A percentile compares a stretch with the other conserved stretches of the same genome.
Evolutionary conservation across 208 protist genomes (phyloP).

Genomic region (Vickermania ingenoplastis): DNA sequence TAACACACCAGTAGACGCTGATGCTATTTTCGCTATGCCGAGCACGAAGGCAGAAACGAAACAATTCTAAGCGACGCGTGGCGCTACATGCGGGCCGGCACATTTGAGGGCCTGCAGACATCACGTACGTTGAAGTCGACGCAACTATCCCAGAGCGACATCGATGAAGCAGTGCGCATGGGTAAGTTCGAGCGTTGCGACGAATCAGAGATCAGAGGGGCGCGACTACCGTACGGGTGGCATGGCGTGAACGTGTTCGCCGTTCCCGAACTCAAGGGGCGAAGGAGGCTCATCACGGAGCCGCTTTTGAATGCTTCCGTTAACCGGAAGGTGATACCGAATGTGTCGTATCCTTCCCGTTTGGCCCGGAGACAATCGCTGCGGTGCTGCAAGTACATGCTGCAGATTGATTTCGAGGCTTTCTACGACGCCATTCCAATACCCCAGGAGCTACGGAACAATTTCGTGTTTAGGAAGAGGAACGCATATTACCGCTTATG

Average conservation of each 20-base stretch:
- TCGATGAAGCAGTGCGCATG: not conserved
- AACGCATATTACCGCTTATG: not conserved
- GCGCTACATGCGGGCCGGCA: not conserved
- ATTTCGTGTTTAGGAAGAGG: not conserved
- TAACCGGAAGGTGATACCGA: not conserved
- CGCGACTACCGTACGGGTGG: not conserved
- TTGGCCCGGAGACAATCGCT: slow-evolving; percentile 4
- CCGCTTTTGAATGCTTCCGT: slow-evolving; percentile 4
- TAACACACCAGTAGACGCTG: too few relatives aligned
- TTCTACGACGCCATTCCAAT: slow-evolving; percentile 6
- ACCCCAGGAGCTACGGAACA: slow-evolving; percentile 1
- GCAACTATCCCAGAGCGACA: not conserved
- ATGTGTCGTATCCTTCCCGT: not conserved
- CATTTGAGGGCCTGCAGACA: not conserved
- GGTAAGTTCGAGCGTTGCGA: not conserved
- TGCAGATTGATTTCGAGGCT: slow-evolving; percentile 8
- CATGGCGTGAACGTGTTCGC: slow-evolving; percentile 2
- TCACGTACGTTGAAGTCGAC: slow-evolving; percentile 1
- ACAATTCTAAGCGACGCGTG: not conserved
- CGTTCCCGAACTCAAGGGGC: slow-evolving; percentile 1
- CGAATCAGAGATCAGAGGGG: not conserved
- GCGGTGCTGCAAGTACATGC: slow-evolving; percentile 3
- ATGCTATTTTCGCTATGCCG: slow-evolving; percentile 1
- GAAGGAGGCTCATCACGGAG: not conserved
- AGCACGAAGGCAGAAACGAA: not conserved